Evolutionary conservation across 108 stramenopile genomes (phyloP), one percentile per base, ranked within the genome.

Genomic region (Nitzschia putrida): DNA sequence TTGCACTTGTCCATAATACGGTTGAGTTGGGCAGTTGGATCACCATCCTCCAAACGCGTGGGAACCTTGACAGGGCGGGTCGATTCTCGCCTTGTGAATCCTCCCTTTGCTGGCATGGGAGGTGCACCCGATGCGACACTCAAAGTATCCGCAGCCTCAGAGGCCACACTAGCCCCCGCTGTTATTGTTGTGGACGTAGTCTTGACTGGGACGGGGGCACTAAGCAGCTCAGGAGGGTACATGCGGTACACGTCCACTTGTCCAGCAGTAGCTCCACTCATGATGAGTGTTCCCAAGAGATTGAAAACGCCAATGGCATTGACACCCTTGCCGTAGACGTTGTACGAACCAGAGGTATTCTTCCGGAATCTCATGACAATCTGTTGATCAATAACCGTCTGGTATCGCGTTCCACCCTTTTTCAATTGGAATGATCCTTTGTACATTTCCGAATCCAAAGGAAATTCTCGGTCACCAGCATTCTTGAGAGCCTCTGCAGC

Each of bases 251-350:
- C 77, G 59, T 89, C 87, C 23, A 94, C 80, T 23, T 83, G 88
- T 54, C 93, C 93, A 57, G 83, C 83, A 2, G 67, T 81, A 53
- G 83, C 79, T 25, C 91, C 87, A 38, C 73, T 82, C 51, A 83
- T 63, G 29, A 92, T 80, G 43, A 89, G 72, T 1, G 84, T 89
- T 11, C 91, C 91, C 7, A 82, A 45, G 21, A 89, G 65, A 59
- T 80, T 73, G 65, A 89, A 92, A 39, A 59, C 68, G 0, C 91
- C 91, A 53, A 88, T 88, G n/a, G 67, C 61, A 49, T 89, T 89
- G n/a, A 83, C 64, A n/a, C 92, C 92, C 72, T 82, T 85, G 22
- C 89, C 92, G 57, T 92, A 82, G 9, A 92, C 87, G 56, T 92
- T 92, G 73, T 71, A 92, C 44, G 83, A 86, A 21, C 91, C 91